These are phyloP conservation scores for Ogataea philodendri DNA, from an alignment of 805 yeast genomes.

Conservation along the genomic window DNA sequence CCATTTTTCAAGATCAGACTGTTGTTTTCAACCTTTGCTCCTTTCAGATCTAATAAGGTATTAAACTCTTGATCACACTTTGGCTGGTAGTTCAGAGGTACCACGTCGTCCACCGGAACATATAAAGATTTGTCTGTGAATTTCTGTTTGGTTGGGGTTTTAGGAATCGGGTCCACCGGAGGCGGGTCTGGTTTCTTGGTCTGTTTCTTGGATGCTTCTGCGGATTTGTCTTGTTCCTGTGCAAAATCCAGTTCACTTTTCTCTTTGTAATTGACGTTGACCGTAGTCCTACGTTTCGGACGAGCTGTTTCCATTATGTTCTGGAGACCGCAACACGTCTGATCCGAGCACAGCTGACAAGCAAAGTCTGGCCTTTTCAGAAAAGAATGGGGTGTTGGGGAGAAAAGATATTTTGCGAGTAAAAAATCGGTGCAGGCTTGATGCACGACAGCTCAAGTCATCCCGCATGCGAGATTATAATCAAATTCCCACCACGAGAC, in stretches of 20 bases:
- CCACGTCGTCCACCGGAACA: conserved; percentile 32
- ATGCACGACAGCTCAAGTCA: too few relatives aligned
- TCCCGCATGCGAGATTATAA: too few relatives aligned
- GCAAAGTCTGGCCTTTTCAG: too few relatives aligned
- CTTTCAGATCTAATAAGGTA: conserved; percentile 39
- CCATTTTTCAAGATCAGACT: conserved; percentile 40
- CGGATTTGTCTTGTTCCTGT: conserved; percentile 8
- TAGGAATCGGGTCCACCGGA: conserved; percentile 3
- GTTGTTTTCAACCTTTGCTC: conserved; percentile 41
- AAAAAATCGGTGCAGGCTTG: conserved; percentile 2
- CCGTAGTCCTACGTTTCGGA: conserved; percentile 34
- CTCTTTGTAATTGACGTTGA: conserved; percentile 35
- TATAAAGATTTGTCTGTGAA: conserved; percentile 16
- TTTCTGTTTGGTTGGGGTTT: conserved; percentile 11
- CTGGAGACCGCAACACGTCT: too few relatives aligned
- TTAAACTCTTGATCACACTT: conserved; percentile 41
- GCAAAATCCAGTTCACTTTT: conserved; percentile 30
- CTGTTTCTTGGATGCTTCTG: conserved; percentile 4
- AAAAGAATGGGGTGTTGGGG: conserved; percentile 2
- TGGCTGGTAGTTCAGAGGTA: conserved; percentile 55
- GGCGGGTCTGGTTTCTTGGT: conserved; percentile 7
- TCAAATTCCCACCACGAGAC: too few relatives aligned
- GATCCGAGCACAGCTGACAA: too few relatives aligned
- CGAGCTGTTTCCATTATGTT: conserved; percentile 19
- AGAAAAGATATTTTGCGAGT: conserved; percentile 10